These are phyloP conservation scores for Odonthalia washingtoniensis DNA, from an alignment of 31 red algal genomes.

Conservation along the genomic window DNA sequence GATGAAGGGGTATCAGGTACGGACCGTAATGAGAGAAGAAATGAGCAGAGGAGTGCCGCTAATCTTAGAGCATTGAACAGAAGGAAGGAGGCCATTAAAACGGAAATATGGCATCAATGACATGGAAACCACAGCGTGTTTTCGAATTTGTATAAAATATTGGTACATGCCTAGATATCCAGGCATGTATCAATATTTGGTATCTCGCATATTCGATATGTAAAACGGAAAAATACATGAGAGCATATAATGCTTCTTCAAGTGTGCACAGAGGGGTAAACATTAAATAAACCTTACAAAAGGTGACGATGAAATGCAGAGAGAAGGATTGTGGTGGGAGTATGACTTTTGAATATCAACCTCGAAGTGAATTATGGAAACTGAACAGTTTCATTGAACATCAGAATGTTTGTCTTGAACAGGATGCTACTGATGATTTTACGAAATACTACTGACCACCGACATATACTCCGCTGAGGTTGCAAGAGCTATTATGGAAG, in stretches of 20 bases:
- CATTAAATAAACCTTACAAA: conserved; percentile 19
- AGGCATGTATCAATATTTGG: too few relatives aligned
- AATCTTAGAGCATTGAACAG: too few relatives aligned
- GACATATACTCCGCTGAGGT: conserved; percentile 47
- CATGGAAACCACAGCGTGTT: too few relatives aligned
- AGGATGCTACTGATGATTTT: background rate
- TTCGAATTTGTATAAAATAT: too few relatives aligned
- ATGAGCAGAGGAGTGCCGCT: too few relatives aligned
- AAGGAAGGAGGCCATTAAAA: too few relatives aligned
- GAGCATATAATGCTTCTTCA: conserved; percentile 12
- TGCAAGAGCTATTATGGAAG: conserved; percentile 27
- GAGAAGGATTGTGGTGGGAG: background rate
- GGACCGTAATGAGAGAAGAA: too few relatives aligned
- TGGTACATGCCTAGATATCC: conserved; percentile 4
- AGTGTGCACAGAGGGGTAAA: background rate
- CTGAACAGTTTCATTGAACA: conserved; percentile 35
- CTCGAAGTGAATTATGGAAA: conserved; percentile 37
- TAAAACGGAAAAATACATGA: conserved; percentile 24
- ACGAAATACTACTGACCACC: conserved; percentile 16
- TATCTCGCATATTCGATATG: too few relatives aligned
- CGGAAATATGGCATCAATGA: too few relatives aligned
- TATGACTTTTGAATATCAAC: conserved; percentile 45
- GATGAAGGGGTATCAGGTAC: too few relatives aligned
- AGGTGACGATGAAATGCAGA: conserved; percentile 8
- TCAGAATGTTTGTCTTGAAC: conserved; percentile 23